These are phyloP conservation scores for Penicillium lividum DNA, from an alignment of 495 filamentous ascomycete genomes.

Conservation along the genomic window DNA sequence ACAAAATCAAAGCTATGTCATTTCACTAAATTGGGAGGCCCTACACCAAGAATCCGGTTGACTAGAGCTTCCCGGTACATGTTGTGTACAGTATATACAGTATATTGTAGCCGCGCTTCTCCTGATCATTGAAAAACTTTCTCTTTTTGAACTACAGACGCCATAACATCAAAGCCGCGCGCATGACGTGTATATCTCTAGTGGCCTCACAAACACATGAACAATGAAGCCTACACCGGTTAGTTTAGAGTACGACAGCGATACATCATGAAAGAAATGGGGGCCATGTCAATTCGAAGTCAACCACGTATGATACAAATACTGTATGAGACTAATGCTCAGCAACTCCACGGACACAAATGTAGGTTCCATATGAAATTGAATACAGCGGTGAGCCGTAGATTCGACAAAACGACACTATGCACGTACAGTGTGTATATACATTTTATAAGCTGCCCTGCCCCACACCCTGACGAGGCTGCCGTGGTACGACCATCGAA, in stretches of 20 bases:
- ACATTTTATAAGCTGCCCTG: slow-evolving; percentile 3
- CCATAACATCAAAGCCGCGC: background rate
- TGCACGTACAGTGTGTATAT: background rate
- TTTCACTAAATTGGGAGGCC: background rate
- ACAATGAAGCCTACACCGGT: slow-evolving; percentile 1
- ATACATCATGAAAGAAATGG: slow-evolving; percentile 1
- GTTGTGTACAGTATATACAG: too few relatives aligned
- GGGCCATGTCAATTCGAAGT: slow-evolving; percentile 3
- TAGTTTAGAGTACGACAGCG: background rate
- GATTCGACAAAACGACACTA: slow-evolving; percentile 1
- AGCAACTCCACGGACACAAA: background rate
- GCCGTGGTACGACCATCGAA: background rate
- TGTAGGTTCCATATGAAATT: background rate
- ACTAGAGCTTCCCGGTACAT: background rate
- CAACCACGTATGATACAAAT: slow-evolving; percentile 6
- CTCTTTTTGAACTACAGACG: background rate
- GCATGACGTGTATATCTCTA: slow-evolving; percentile 1
- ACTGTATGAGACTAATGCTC: slow-evolving; percentile 1
- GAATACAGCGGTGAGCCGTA: background rate
- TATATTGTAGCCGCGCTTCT: background rate
- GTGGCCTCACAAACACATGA: background rate
- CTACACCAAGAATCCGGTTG: slow-evolving; percentile 3
- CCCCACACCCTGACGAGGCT: background rate
- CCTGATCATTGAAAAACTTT: background rate
- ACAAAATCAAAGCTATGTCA: background rate